Conservation (phyloP, 495 filamentous ascomycete species). For the Tetracladium marchalianum region DNA sequence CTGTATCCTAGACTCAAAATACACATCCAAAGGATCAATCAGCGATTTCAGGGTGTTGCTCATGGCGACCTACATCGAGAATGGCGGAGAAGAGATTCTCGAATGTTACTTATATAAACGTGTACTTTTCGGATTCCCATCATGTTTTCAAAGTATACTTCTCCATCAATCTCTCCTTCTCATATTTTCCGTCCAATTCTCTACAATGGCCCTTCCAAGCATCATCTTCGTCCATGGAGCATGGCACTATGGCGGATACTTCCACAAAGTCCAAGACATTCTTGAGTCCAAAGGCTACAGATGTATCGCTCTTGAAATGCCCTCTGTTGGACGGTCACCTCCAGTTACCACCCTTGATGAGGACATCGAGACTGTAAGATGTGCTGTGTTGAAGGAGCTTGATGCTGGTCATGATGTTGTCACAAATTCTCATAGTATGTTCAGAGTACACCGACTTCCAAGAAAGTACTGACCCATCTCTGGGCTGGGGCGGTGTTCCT, state of each 20-base stretch:
- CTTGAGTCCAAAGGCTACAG: conserved; percentile 23
- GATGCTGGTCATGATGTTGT: conserved; percentile 11
- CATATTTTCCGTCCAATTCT: neutral
- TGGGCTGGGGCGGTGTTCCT: conserved; percentile 6
- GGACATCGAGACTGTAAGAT: conserved; percentile 9
- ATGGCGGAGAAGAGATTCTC: too few relatives aligned
- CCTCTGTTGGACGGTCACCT: conserved; percentile 11
- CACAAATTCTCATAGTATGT: conserved; percentile 4
- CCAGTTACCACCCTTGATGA: conserved; percentile 2
- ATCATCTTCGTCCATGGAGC: conserved; percentile 30
- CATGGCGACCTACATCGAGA: too few relatives aligned
- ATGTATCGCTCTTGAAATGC: conserved; percentile 19
- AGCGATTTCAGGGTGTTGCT: too few relatives aligned
- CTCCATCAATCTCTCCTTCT: too few relatives aligned
- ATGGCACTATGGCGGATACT: conserved; percentile 28
- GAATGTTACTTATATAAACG: too few relatives aligned
- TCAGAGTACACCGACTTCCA: too few relatives aligned
- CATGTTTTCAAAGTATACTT: too few relatives aligned
- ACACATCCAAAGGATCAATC: too few relatives aligned
- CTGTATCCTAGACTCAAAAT: too few relatives aligned
- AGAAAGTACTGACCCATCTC: neutral
- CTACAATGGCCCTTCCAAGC: conserved; percentile 3
- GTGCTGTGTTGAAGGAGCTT: conserved; percentile 8
- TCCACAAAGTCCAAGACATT: conserved; percentile 17
- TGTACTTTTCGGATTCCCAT: too few relatives aligned